Evolutionary conservation across 306 rosid species (phyloP), one percentile per base, ranked within the genome.

Genomic region (Cicer bijugum): DNA sequence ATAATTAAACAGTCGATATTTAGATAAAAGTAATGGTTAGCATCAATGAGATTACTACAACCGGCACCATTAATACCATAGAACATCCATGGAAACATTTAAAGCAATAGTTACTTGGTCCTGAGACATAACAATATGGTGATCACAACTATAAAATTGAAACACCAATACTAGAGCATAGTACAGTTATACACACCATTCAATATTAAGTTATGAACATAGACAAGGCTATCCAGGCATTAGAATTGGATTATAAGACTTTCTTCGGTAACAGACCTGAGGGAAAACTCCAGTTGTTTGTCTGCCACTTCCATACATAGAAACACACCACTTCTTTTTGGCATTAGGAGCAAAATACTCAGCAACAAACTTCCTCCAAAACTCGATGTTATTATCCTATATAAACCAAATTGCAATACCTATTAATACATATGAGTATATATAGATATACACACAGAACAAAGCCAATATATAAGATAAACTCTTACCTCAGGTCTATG

Each of bases 301-400:
- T 59, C 97, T 83, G 71, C 96, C 93, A 84, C 91, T 86, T 77
- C 98, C 98, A 81, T 93, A 93, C 96, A 91, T 85, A 59, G 98
- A 93, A 76, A 93, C 97, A 61, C 98, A 93, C 98, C 98, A 93
- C 82, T 93, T 93, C 91, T 93, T 93, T 83, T 84, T 93, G 71
- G 98, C 98, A 86, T 89, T 85, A 19, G 98, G 97, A 48, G 96
- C 98, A 84, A 85, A 93, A 82, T 88, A 93, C 63, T 93, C 98
- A 4, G 89, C 85, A 74, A 93, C 98, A 89, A 93, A 93, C 85
- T 91, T 91, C 72, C 98, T 93, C 98, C 98, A 93, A 83, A 93
- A 93, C 72, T 91, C 97, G 23, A 93, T 93, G 76, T 89, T 91
- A 83, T 93, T 93, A 77, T 89, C 97, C 98, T 93, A 69, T 66